Evolutionary conservation across 441 rosid genomes (phyloP).

Genomic region (Erodium moschatum): DNA sequence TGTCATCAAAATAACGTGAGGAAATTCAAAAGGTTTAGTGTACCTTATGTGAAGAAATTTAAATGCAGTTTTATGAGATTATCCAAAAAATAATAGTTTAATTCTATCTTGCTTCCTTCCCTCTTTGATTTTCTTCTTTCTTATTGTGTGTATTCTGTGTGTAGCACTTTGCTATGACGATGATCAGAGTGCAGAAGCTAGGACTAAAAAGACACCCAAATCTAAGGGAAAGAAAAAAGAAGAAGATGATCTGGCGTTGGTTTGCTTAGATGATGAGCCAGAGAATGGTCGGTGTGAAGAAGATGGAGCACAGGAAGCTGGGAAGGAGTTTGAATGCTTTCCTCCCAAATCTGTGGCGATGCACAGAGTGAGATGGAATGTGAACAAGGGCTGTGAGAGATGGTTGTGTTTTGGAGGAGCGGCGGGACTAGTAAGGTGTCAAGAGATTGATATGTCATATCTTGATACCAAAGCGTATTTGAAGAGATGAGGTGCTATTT

Average conservation of each 20-base stretch:
- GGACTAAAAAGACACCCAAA: constrained; percentile 23
- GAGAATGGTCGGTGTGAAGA: constrained; percentile 17
- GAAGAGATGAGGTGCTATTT: constrained; percentile 10
- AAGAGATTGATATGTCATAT: constrained; percentile 34
- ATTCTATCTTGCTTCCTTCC: neutral
- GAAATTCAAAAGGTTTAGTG: no score
- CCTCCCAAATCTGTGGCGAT: constrained; percentile 59
- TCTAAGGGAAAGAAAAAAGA: constrained; percentile 23
- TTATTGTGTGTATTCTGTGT: neutral
- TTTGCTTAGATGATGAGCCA: constrained; percentile 20
- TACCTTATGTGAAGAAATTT: no score
- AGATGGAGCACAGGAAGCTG: constrained; percentile 19
- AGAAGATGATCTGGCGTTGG: constrained; percentile 22
- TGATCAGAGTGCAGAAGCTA: constrained; percentile 31
- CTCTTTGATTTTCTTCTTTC: neutral
- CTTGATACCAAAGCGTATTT: constrained; percentile 16
- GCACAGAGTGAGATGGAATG: constrained; percentile 77
- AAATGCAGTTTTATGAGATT: no score
- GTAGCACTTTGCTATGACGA: constrained; percentile 45
- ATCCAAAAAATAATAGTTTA: no score
- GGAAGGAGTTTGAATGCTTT: constrained; percentile 23
- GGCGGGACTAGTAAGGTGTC: constrained; percentile 73
- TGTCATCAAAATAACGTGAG: no score
- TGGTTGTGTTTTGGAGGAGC: constrained; percentile 88
- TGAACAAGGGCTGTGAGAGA: constrained; percentile 80